Percentiles rank a stretch among this genome's conserved stretches.
Conservation (phyloP, 495 filamentous ascomycete genomes). For the Platismatia glauca region DNA sequence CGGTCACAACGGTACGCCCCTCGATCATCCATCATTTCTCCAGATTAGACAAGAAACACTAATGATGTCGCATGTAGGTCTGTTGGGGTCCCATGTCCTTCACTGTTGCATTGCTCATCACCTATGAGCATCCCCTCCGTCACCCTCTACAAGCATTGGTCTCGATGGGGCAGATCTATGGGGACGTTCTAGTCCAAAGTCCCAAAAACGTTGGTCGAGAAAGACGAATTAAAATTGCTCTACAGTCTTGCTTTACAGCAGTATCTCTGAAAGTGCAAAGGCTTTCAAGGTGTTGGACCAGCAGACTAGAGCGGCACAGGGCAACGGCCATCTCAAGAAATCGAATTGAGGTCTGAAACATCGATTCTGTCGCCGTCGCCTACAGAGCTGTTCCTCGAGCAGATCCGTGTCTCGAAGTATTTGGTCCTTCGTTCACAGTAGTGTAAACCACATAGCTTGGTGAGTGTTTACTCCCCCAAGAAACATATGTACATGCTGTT, state of each 20-base stretch:
- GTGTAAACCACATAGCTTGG: not conserved
- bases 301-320: conserved; percentile 25
- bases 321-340: conserved; percentile 31
- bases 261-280: conserved; percentile 38
- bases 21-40: conserved; percentile 23
- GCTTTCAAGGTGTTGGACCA: conserved; percentile 38
- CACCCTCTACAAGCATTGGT: conserved; percentile 65
- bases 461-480: not conserved
- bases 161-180: conserved; percentile 76
- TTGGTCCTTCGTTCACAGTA: not conserved
- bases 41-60: not conserved
- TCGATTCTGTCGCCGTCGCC: not conserved
- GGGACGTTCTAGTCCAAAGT: conserved; percentile 53
- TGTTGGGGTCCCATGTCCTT: conserved; percentile 80
- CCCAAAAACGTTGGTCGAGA: not conserved
- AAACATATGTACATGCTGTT: not conserved
- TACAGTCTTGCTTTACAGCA: conserved; percentile 46
- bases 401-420: not conserved
- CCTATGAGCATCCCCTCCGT: conserved; percentile 48
- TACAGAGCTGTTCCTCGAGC: not conserved
- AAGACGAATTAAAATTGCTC: conserved; percentile 22
- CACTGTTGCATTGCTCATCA: conserved; percentile 51
- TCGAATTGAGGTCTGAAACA: conserved; percentile 17
- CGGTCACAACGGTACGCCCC: conserved; percentile 61
- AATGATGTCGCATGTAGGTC: conserved; percentile 32